Conservation (phyloP, 164 flowering plant genomes). For the Dillenia suffruticosa region DNA sequence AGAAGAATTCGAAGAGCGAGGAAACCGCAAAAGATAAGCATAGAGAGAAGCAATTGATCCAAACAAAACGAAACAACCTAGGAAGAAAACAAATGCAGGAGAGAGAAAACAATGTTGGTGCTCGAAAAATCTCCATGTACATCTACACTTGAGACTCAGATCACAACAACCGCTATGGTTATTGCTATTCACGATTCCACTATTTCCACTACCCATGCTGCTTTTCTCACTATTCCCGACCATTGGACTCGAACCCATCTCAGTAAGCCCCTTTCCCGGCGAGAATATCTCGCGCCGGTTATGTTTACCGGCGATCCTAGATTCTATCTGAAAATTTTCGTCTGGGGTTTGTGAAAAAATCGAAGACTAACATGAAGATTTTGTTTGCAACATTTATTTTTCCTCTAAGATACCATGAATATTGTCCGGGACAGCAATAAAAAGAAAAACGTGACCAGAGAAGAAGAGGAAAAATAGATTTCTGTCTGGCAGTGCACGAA, state of each 20-base stretch:
- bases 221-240: background rate
- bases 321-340: too few species aligned
- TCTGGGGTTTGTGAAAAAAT: too few species aligned
- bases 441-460: too few species aligned
- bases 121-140: slow-evolving; percentile 31
- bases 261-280: background rate
- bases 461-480: too few species aligned
- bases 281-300: too few species aligned
- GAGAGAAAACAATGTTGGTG: slow-evolving; percentile 29
- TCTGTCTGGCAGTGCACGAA: too few species aligned
- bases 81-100: slow-evolving; percentile 31
- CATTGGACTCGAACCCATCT: slow-evolving; percentile 20
- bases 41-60: slow-evolving; percentile 39
- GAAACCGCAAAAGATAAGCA: slow-evolving; percentile 31
- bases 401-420: too few species aligned
- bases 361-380: too few species aligned
- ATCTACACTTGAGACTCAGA: slow-evolving; percentile 41
- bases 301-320: too few species aligned
- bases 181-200: background rate
- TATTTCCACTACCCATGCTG: background rate
- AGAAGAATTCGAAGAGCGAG: slow-evolving; percentile 5
- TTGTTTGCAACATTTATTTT: too few species aligned
- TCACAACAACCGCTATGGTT: slow-evolving; percentile 20
- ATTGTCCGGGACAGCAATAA: too few species aligned
- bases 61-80: slow-evolving; percentile 27